These are phyloP conservation scores for Tremella fuciformis DNA, from an alignment of 768 basidiomycete genomes.

Conservation along the genomic window DNA sequence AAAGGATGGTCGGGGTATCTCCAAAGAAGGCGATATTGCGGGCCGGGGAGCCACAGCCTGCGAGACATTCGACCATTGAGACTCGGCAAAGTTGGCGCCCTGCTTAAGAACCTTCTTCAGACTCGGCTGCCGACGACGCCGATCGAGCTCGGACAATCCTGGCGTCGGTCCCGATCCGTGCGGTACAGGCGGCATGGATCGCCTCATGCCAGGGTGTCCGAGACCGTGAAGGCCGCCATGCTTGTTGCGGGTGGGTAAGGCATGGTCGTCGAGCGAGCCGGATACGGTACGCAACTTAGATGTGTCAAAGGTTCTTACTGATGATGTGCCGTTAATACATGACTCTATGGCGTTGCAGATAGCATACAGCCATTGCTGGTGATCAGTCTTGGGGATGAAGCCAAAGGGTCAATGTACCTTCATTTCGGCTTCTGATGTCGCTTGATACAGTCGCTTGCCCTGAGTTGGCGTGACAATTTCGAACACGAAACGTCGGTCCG, in stretches of 20 bases:
- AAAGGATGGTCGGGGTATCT: conserved; percentile 23
- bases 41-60: conserved; percentile 2
- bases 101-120: conserved; percentile 39
- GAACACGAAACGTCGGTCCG: conserved; percentile 49
- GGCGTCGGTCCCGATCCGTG: conserved; percentile 3
- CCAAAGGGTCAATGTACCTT: conserved; percentile 29
- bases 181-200: conserved; percentile 21
- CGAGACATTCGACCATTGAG: conserved; percentile 29
- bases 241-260: conserved; percentile 28
- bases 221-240: conserved; percentile 10
- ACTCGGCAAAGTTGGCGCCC: conserved; percentile 25
- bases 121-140: conserved; percentile 35
- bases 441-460: conserved; percentile 49
- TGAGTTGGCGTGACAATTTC: conserved; percentile 50
- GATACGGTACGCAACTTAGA: conserved; percentile 40
- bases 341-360: conserved; percentile 52
- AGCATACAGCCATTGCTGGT: conserved; percentile 49
- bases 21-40: conserved; percentile 10
- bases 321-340: conserved; percentile 49
- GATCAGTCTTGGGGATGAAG: conserved; percentile 10
- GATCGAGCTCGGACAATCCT: conserved; percentile 1
- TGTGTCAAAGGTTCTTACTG: conserved; percentile 44
- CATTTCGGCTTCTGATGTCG: conserved; percentile 48
- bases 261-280: conserved; percentile 43
- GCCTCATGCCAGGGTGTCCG: conserved; percentile 5